These are phyloP conservation scores for Russula sp. DNA, from an alignment of 768 basidiomycete genomes.

Conservation along the genomic window DNA sequence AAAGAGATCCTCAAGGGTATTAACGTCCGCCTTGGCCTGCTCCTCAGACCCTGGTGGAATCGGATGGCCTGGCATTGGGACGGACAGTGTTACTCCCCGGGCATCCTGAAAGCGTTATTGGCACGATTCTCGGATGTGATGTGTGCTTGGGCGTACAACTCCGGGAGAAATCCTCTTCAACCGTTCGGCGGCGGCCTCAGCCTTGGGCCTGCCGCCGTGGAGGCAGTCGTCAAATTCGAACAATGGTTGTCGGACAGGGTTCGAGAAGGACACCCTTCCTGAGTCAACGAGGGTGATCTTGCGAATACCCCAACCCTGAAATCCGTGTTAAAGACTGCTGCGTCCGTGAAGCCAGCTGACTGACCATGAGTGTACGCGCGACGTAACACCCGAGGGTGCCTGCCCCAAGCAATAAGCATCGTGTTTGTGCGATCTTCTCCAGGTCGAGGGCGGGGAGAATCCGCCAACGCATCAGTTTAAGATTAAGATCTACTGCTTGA, in stretches of 20 bases:
- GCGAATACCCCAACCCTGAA: conserved; percentile 90
- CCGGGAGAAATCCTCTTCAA: conserved; percentile 90
- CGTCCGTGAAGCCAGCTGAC: background rate
- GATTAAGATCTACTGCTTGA: conserved; percentile 95
- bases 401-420: conserved; percentile 84
- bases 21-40: conserved; percentile 60
- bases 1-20: conserved; percentile 66
- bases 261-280: conserved; percentile 87
- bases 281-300: conserved; percentile 93
- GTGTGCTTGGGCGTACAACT: conserved; percentile 49
- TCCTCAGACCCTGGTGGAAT: conserved; percentile 52
- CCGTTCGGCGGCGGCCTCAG: conserved; percentile 77
- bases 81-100: conserved; percentile 64
- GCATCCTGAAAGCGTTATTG: conserved; percentile 51
- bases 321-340: background rate
- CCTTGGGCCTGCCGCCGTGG: conserved; percentile 89
- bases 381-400: conserved; percentile 98
- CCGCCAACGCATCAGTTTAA: conserved; percentile 97
- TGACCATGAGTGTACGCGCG: conserved; percentile 81
- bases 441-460: conserved; percentile 85
- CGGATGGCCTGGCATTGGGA: conserved; percentile 98
- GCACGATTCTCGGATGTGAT: background rate
- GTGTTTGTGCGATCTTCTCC: conserved; percentile 74
- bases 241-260: conserved; percentile 94
- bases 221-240: conserved; percentile 95